Percentiles rank a stretch among this genome's conserved stretches.
phyloP scores from a whole-genome alignment of 371 early-diverging fungal genomes.

The Mucor ambiguus region DNA sequence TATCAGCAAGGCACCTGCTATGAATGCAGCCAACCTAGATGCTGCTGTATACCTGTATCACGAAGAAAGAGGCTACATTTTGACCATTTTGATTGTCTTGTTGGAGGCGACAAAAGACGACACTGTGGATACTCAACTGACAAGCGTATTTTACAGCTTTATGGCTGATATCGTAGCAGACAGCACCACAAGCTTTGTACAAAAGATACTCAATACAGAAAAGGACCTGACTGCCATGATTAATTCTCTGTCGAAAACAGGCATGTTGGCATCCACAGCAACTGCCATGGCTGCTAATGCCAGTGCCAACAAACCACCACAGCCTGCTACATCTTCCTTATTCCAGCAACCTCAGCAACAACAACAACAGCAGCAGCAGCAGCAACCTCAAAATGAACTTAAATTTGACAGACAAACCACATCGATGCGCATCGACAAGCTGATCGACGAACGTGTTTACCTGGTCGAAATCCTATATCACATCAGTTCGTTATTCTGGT shows the following conservation, averaged over 20 bases:
- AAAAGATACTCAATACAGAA: background rate
- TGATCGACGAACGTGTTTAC: slow-evolving; percentile 26
- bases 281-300: background rate
- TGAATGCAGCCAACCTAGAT: slow-evolving; percentile 62
- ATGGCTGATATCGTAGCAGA: slow-evolving; percentile 27
- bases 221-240: slow-evolving; percentile 8
- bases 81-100: slow-evolving; percentile 65
- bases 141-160: slow-evolving; percentile 39
- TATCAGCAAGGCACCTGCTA: slow-evolving; percentile 38
- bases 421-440: slow-evolving; percentile 9
- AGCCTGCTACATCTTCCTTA: background rate
- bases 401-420: slow-evolving; percentile 3
- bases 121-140: slow-evolving; percentile 48
- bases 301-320: background rate
- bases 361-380: slow-evolving; percentile 16
- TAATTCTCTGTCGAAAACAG: slow-evolving; percentile 20
- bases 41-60: slow-evolving; percentile 73
- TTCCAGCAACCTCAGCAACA: slow-evolving; percentile 12
- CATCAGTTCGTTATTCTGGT: slow-evolving; percentile 22
- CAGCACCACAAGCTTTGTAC: background rate
- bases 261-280: slow-evolving; percentile 2
- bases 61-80: slow-evolving; percentile 67
- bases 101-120: slow-evolving; percentile 57
- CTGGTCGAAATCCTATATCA: slow-evolving; percentile 28
- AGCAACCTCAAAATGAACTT: background rate